Base-by-base conservation (phyloP, 2,329 filamentous ascomycete genomes). In the Paracoccidioides brasiliensis region DNA sequence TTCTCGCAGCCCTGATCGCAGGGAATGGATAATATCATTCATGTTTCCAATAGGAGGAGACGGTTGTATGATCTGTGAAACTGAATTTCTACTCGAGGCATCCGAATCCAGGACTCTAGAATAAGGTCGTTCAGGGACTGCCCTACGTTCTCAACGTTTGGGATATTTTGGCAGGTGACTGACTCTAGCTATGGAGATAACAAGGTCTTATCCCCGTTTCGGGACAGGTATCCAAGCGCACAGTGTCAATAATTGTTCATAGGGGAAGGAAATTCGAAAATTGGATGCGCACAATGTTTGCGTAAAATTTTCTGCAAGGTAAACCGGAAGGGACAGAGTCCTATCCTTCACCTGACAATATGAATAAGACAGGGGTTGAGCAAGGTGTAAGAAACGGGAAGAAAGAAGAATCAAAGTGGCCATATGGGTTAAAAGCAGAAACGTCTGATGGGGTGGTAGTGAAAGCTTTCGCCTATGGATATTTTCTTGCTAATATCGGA, bases 401-500 rank as follows among this genome's bases (percentile, higher is more conserved):
- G 70, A 71, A 12, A 72, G 62, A 59, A 67, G 67, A 15, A 71
- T 58, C 7, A 73, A 60, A 0, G 67, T 70, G 7, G 70, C 68
- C 33, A 66, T 62, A 45, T 72, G 71, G 12, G 67, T 67, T 32
- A 72, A 43, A 14, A 66, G 66, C 1, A 72, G 59, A 48, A 72
- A 72, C 41, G 59, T 71, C 55, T 73, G 70, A 54, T 73, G 70
- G 1, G 69, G 70, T 42, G 72, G 64, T 46, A 72, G 57, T 9
- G 49, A 12, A 3, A 32, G 33, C 42, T 12, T 48, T 48, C 33
- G 28, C n/a, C 48, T 22, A 22, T 28, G 4, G 15, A 44, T 15
- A 52, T 28, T 32, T 44, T 44, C n/a, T 54, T 48, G 53, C 35
- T 55, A 22, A 55, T 43, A 14, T 52, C 22, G 15, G 55, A 33